These are phyloP conservation scores for Sarcodon aspratus DNA, from an alignment of 768 basidiomycete species.

Conservation along the genomic window DNA sequence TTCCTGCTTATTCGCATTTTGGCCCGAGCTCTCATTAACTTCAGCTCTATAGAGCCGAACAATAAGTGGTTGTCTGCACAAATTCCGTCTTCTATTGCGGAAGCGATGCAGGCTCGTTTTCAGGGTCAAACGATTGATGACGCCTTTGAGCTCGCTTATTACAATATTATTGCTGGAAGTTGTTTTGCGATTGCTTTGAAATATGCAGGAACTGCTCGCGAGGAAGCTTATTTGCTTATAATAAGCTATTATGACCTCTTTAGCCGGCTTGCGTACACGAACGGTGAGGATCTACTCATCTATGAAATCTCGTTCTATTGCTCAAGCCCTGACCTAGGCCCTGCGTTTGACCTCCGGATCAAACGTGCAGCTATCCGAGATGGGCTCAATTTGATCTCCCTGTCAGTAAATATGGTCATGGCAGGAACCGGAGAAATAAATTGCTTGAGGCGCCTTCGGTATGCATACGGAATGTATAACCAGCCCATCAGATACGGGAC, in stretches of 20 bases:
- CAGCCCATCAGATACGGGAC: slow-evolving; percentile 71
- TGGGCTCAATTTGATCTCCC: slow-evolving; percentile 77
- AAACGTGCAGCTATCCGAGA: slow-evolving; percentile 80
- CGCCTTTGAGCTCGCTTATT: slow-evolving; percentile 79
- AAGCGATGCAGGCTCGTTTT: slow-evolving; percentile 42
- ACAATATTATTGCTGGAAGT: slow-evolving; percentile 82
- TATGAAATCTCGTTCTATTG: slow-evolving; percentile 1
- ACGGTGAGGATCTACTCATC: slow-evolving; percentile 33
- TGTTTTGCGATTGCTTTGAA: slow-evolving; percentile 90
- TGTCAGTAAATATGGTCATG: slow-evolving; percentile 89
- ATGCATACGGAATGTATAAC: slow-evolving; percentile 81
- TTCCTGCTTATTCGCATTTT: slow-evolving; percentile 78
- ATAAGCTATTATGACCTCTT: slow-evolving; percentile 76
- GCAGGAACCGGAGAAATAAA: slow-evolving; percentile 94
- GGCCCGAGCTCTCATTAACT: slow-evolving; percentile 73
- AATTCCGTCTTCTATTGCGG: slow-evolving; percentile 56
- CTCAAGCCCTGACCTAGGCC: slow-evolving; percentile 28
- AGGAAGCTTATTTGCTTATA: slow-evolving; percentile 78
- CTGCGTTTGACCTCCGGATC: slow-evolving; percentile 80
- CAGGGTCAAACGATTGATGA: slow-evolving; percentile 45
- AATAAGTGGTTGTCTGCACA: slow-evolving; percentile 63
- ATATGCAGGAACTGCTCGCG: slow-evolving; percentile 87
- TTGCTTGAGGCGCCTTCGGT: slow-evolving; percentile 76
- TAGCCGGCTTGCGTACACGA: slow-evolving; percentile 55
- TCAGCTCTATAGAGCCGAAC: slow-evolving; percentile 65